Conservation (phyloP, 2,329 filamentous ascomycete species). For the Beauveria scarabaeidicola region DNA sequence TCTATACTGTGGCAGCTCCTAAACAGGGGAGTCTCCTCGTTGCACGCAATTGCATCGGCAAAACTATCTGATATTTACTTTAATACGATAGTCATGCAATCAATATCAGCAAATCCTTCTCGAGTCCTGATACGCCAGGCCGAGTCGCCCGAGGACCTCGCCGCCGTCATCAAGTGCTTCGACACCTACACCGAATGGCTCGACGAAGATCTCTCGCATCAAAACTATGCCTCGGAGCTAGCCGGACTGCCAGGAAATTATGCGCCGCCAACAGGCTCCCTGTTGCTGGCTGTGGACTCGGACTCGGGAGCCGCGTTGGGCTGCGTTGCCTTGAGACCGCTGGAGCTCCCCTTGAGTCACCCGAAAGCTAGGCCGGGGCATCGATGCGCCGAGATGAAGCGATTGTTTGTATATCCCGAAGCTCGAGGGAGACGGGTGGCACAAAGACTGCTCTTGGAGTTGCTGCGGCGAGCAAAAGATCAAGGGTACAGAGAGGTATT, state of each 20-base stretch:
- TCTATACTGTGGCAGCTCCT: too few relatives aligned
- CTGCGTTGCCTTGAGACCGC: constrained; percentile 19
- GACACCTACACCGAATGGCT: constrained; percentile 20
- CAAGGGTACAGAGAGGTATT: constrained; percentile 19
- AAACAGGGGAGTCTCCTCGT: background rate
- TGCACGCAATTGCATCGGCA: background rate
- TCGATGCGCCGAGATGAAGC: constrained; percentile 20
- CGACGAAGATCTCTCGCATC: constrained; percentile 20
- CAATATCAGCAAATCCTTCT: background rate
- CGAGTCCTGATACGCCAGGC: constrained; percentile 17
- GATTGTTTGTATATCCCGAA: constrained; percentile 21
- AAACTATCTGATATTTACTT: background rate
- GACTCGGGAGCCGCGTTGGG: constrained; percentile 16
- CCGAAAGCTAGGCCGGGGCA: background rate
- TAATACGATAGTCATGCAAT: background rate
- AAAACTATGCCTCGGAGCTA: constrained; percentile 19
- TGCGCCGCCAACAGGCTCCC: constrained; percentile 17
- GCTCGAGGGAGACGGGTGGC: constrained; percentile 19
- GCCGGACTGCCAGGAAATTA: constrained; percentile 20
- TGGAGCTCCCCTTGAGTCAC: constrained; percentile 14
- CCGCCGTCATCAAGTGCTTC: constrained; percentile 17
- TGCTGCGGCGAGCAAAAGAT: constrained; percentile 8
- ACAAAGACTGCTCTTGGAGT: constrained; percentile 15
- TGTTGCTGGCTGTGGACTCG: constrained; percentile 18
- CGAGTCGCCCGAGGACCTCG: constrained; percentile 14